Base-by-base conservation (phyloP, 306 rosid species). In the cucumber (Cucumis sativus) region DNA sequence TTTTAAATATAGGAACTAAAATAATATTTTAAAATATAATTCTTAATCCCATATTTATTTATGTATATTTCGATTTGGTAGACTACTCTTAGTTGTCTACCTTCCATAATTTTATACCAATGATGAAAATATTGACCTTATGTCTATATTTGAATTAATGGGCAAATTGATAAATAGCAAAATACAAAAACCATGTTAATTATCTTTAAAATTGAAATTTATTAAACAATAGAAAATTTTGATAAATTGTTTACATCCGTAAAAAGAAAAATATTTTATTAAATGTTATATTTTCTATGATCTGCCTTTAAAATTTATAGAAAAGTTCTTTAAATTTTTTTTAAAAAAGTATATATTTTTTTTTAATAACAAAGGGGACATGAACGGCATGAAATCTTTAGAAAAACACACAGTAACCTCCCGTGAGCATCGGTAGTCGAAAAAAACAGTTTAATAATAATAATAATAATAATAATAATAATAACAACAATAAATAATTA, bases 391-490 rank as follows among this genome's bases (percentile, higher is more conserved):
- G 75, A 70, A 70, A 33, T 43, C 39, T 47, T 82, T 58, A 17
- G 16, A 74, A 25, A 70, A 52, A 51, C 61, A 72, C 30, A 74
- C 63, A 33, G 65, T 80, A 85, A 68, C 76, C 82, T 80, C 88
- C 83, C 89, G 86, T 83, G 83, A 79, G 55, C 52, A 78, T 65
- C 56, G 80, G 79, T 79, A 78, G 68, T 6, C 18, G 75, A 76
- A 20, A 82, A 70, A 51, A 69, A 72, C 68, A 33, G 81, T 30
- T 78, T 84, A 75, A 79, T 70, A 81, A 71, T 47, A 45, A 45
- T 45, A 45, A 45, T 11, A 45, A 45, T 45, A 45, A 45, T 2
- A 28, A 33, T 33, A 33, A 33, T 45, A 10, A 45, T 10, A 45
- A 45, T 45, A 45, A 45, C 3, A 45, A 45, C 10, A 45, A 43